Conservation (phyloP, 257 asterid genomes). For the Solanum sitiens region DNA sequence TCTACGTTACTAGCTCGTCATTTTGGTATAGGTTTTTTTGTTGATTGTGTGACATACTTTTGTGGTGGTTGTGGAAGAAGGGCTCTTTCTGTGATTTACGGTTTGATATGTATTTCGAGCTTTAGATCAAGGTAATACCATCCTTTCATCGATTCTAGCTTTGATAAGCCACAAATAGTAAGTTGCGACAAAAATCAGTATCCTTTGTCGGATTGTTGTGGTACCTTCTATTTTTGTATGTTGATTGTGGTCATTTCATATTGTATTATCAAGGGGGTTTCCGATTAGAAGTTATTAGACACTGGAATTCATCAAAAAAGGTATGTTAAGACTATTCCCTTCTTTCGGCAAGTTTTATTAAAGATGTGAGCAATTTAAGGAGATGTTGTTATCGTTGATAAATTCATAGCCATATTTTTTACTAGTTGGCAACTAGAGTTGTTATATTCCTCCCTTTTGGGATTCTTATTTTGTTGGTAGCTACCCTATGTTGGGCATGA, state of each 20-base stretch:
- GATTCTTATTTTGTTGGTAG: not conserved
- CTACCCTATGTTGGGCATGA: not conserved
- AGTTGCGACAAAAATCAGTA: not conserved
- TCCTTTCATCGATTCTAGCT: not conserved
- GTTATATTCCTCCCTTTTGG: not conserved
- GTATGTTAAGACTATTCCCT: not conserved
- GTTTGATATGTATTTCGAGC: no score
- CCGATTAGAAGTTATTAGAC: not conserved
- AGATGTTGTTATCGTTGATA: not conserved
- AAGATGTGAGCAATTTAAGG: no score
- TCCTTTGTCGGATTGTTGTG: not conserved
- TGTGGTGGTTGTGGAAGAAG: not conserved
- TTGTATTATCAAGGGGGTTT: not conserved
- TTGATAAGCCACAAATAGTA: not conserved
- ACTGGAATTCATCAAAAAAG: not conserved
- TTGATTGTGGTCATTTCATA: not conserved
- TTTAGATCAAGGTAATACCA: not conserved
- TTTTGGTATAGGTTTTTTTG: not conserved
- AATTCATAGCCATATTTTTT: not conserved
- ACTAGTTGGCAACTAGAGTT: not conserved
- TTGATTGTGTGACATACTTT: not conserved
- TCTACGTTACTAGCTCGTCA: not conserved
- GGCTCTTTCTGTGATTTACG: not conserved
- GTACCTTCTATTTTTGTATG: not conserved
- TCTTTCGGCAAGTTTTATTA: no score